phyloP scores from a whole-genome alignment of 129 eudicot genomes.

The Chrysanthemum makinoi region DNA sequence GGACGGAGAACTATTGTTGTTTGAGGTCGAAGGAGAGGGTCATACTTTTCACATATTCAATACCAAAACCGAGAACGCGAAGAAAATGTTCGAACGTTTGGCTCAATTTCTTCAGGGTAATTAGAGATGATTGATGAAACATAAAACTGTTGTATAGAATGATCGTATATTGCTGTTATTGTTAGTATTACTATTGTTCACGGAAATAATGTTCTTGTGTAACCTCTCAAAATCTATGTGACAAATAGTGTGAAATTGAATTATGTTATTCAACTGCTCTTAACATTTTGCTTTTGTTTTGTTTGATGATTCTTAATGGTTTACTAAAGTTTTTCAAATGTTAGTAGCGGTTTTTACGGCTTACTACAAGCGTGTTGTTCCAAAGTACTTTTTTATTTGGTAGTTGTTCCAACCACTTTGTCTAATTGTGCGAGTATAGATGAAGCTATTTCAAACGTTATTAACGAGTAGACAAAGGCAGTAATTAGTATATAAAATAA shows the following conservation, averaged over 20 bases:
- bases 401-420: slow-evolving; percentile 7
- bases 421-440: not conserved
- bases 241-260: not conserved
- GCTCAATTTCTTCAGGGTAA: slow-evolving; percentile 35
- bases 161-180: not conserved
- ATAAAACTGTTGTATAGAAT: not conserved
- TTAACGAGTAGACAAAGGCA: too few species aligned
- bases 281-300: slow-evolving; percentile 7
- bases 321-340: not conserved
- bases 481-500: too few species aligned
- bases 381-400: slow-evolving; percentile 6
- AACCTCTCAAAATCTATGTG: not conserved
- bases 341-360: slow-evolving; percentile 15
- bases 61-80: slow-evolving; percentile 36
- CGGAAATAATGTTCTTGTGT: not conserved
- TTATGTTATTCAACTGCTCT: slow-evolving; percentile 16
- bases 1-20: slow-evolving; percentile 39
- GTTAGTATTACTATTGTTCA: not conserved
- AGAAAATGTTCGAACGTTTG: slow-evolving; percentile 36
- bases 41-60: slow-evolving; percentile 48
- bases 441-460: too few species aligned
- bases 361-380: slow-evolving; percentile 12
- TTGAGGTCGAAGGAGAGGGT: slow-evolving; percentile 51
- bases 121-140: not conserved
- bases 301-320: slow-evolving; percentile 9